A percentile compares a stretch with the other conserved stretches of the same genome.
Conservation (phyloP, 257 asterid genomes). For the Nicotiana otophora region DNA sequence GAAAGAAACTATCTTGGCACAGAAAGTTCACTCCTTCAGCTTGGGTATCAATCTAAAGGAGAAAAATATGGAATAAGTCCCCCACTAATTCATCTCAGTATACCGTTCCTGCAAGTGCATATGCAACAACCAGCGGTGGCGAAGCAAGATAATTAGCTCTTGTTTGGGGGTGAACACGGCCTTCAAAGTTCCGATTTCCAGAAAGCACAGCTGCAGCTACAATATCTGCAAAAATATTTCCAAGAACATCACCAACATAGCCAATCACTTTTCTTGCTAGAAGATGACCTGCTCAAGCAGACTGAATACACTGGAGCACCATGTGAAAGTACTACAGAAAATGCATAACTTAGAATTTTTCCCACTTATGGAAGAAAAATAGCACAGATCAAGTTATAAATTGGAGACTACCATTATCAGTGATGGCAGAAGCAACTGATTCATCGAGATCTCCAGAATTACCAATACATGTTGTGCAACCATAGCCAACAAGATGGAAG, state of each 20-base stretch:
- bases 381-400: background rate
- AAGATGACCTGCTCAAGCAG: background rate
- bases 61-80: background rate
- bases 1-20: background rate
- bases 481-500: slow-evolving; percentile 85
- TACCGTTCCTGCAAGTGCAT: slow-evolving; percentile 97
- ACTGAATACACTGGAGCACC: background rate
- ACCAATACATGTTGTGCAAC: slow-evolving; percentile 97
- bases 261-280: background rate
- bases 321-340: background rate
- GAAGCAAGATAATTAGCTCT: slow-evolving; percentile 93
- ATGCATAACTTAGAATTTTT: no score
- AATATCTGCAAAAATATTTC: slow-evolving; percentile 45
- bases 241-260: background rate
- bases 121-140: slow-evolving; percentile 84
- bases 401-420: slow-evolving; percentile 61
- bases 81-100: slow-evolving; percentile 2
- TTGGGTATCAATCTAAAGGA: no score
- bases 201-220: slow-evolving; percentile 93
- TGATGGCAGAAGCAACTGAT: slow-evolving; percentile 67
- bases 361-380: background rate
- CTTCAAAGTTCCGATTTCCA: slow-evolving; percentile 90
- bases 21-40: background rate
- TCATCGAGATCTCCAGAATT: slow-evolving; percentile 96
- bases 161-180: slow-evolving; percentile 89